Conservation (phyloP, 1,284 basidiomycete genomes). For the Fomitopsis schrenkii region DNA sequence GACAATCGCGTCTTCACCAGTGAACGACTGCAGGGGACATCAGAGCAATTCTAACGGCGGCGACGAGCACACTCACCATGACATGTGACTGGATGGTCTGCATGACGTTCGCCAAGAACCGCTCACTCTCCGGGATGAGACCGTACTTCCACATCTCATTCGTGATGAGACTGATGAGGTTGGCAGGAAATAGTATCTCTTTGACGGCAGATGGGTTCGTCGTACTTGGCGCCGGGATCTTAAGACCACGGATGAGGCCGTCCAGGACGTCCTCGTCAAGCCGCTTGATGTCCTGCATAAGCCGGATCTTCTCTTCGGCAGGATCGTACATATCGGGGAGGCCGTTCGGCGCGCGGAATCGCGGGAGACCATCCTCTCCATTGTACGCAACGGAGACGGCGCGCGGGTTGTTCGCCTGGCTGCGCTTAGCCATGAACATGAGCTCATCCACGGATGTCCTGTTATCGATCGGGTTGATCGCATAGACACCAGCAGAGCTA, state of each 20-base stretch:
- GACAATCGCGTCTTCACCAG: slow-evolving; percentile 91
- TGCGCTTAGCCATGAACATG: slow-evolving; percentile 74
- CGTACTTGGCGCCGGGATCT: slow-evolving; percentile 89
- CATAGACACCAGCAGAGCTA: slow-evolving; percentile 80
- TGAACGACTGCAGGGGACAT: slow-evolving; percentile 61
- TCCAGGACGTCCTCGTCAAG: slow-evolving; percentile 94
- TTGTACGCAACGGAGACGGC: slow-evolving; percentile 92
- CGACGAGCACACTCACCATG: slow-evolving; percentile 68
- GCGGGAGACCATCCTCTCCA: slow-evolving; percentile 68
- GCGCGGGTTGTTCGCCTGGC: slow-evolving; percentile 74
- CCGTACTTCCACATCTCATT: slow-evolving; percentile 99
- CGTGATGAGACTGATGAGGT: slow-evolving; percentile 94
- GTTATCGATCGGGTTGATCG: slow-evolving; percentile 53
- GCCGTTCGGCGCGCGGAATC: slow-evolving; percentile 67
- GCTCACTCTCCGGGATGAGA: slow-evolving; percentile 93
- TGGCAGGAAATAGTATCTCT: slow-evolving; percentile 99
- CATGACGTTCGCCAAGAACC: slow-evolving; percentile 99
- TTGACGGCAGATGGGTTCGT: slow-evolving; percentile 93
- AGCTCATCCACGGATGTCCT: slow-evolving; percentile 77
- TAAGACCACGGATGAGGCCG: slow-evolving; percentile 87
- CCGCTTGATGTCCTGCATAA: slow-evolving; percentile 89
- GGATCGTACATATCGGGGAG: slow-evolving; percentile 73
- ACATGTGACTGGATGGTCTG: slow-evolving; percentile 97
- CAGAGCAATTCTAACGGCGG: slow-evolving; percentile 3
- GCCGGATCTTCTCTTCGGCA: slow-evolving; percentile 91